Conservation (phyloP, 306 rosid species). For the Betula pendula region DNA sequence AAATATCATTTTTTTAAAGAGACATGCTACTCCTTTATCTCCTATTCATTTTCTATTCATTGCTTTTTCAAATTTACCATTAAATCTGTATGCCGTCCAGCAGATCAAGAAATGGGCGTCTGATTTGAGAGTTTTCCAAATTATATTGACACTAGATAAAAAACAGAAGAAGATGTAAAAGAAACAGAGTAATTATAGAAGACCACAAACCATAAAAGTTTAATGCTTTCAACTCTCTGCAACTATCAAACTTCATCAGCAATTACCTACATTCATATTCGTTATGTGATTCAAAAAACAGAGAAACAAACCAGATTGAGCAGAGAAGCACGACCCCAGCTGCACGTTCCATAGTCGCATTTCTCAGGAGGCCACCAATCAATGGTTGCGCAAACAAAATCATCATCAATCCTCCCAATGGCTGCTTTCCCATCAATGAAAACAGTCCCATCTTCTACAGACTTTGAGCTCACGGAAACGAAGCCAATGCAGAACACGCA, state of each 20-base stretch:
- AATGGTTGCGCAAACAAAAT: slow-evolving; percentile 85
- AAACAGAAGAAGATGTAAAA: background rate
- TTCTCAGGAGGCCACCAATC: slow-evolving; percentile 99
- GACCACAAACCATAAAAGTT: background rate
- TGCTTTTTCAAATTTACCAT: too few species aligned
- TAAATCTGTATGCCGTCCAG: too few species aligned
- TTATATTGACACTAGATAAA: background rate
- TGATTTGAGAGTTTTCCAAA: background rate
- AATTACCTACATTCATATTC: background rate
- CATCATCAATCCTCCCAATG: slow-evolving; percentile 71
- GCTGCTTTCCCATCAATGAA: slow-evolving; percentile 49
- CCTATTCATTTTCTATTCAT: too few species aligned
- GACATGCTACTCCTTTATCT: too few species aligned
- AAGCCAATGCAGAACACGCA: slow-evolving; percentile 36
- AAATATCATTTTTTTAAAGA: too few species aligned
- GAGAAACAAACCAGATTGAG: slow-evolving; percentile 73
- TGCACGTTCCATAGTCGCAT: slow-evolving; percentile 86
- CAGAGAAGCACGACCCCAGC: slow-evolving; percentile 87
- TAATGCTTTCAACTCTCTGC: too few species aligned
- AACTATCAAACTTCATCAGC: too few species aligned
- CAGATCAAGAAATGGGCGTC: too few species aligned
- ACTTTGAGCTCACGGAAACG: slow-evolving; percentile 30
- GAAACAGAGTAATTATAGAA: background rate
- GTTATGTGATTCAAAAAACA: background rate
- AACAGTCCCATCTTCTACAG: slow-evolving; percentile 31